phyloP scores from a whole-genome alignment of 2,329 filamentous ascomycete genomes.

The Alternaria brassicae region DNA sequence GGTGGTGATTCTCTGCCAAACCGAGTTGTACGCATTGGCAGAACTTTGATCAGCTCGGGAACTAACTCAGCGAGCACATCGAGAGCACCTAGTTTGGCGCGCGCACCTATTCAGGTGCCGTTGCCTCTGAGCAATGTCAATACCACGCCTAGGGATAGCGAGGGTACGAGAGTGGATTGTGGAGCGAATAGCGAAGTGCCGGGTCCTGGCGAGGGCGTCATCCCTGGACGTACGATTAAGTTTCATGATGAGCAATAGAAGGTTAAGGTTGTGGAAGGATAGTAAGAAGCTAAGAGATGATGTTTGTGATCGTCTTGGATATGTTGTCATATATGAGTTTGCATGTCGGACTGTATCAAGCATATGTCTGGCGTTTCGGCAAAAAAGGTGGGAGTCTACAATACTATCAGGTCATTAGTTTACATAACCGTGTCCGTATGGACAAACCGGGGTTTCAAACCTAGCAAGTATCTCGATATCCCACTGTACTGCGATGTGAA shows the following conservation, averaged over 20 bases:
- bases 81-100: not conserved
- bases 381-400: not conserved
- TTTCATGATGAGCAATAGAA: constrained; percentile 36
- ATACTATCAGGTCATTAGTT: not conserved
- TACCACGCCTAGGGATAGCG: not conserved
- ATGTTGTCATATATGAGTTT: not conserved
- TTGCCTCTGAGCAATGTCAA: not conserved
- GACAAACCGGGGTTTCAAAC: too few species aligned
- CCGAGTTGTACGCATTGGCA: constrained; percentile 46
- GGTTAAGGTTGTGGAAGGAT: not conserved
- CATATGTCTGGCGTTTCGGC: not conserved
- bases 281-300: not conserved
- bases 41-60: constrained; percentile 40
- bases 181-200: not conserved
- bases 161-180: not conserved
- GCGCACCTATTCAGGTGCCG: not conserved
- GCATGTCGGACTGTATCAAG: not conserved
- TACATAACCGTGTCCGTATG: not conserved
- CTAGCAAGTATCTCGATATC: too few species aligned
- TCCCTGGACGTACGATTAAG: constrained; percentile 35
- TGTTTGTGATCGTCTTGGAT: not conserved
- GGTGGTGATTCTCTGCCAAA: constrained; percentile 34
- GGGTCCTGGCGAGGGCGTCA: constrained; percentile 2
- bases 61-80: constrained; percentile 13
- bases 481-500: not conserved